Percentiles rank a stretch among this genome's conserved stretches.
These are phyloP conservation scores for Nematodospora valgi DNA, from an alignment of 805 yeast genomes.

Conservation along the genomic window DNA sequence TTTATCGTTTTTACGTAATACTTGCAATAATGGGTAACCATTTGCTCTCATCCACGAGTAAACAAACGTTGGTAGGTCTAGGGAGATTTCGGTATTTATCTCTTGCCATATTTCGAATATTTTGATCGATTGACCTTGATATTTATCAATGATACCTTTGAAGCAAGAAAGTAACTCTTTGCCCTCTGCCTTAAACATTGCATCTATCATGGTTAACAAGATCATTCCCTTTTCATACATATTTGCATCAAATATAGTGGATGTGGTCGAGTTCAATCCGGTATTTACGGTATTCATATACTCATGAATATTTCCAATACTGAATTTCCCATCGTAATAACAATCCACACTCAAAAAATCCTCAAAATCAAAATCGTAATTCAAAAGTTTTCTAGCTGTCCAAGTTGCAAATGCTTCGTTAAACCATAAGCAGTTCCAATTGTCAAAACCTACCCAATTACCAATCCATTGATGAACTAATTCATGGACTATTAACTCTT, in stretches of 20 bases:
- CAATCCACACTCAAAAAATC: conserved; percentile 26
- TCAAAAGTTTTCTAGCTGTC: conserved; percentile 42
- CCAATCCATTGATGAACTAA: conserved; percentile 82
- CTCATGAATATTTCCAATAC: conserved; percentile 23
- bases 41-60: conserved; percentile 60
- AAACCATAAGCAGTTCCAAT: conserved; percentile 69
- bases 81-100: conserved; percentile 26
- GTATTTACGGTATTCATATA: conserved; percentile 29
- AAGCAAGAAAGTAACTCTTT: conserved; percentile 15
- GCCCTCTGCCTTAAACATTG: conserved; percentile 9
- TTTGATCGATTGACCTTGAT: conserved; percentile 39
- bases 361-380: conserved; percentile 17
- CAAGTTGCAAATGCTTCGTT: conserved; percentile 78
- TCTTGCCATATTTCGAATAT: conserved; percentile 53
- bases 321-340: conserved; percentile 22
- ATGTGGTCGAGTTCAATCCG: conserved; percentile 19
- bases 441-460: conserved; percentile 60
- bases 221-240: conserved; percentile 62
- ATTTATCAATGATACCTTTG: conserved; percentile 27
- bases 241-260: conserved; percentile 47
- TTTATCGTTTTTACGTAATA: conserved; percentile 7
- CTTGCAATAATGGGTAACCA: conserved; percentile 53
- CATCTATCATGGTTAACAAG: conserved; percentile 46
- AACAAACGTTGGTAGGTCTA: conserved; percentile 49
- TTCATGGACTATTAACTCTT: conserved; percentile 67